These are phyloP conservation scores for Nicotiana tabacum DNA, from an alignment of 257 asterid species.

Conservation along the genomic window DNA sequence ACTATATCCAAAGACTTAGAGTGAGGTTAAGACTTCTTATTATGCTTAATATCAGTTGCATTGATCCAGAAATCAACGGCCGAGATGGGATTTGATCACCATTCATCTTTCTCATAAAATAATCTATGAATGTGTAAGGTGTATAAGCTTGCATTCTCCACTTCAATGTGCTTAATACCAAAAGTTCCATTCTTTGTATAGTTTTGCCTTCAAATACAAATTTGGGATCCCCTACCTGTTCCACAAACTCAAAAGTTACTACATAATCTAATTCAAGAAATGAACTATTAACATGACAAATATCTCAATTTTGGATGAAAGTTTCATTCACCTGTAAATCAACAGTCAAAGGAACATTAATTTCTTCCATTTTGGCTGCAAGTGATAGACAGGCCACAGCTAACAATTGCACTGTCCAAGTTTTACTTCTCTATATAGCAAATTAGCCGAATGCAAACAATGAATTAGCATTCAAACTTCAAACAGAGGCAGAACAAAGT, in stretches of 20 bases:
- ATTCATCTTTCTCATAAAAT: conserved; percentile 37
- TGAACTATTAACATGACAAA: neutral
- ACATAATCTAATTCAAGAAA: neutral
- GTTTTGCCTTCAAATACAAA: conserved; percentile 53
- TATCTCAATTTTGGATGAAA: neutral
- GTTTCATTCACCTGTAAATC: conserved; percentile 57
- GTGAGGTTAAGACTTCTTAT: conserved; percentile 40
- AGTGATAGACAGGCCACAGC: conserved; percentile 70
- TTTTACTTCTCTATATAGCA: conserved; percentile 35
- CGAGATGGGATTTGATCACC: conserved; percentile 16
- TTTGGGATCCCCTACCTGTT: conserved; percentile 57
- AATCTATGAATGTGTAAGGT: conserved; percentile 60
- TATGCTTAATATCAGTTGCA: conserved; percentile 45
- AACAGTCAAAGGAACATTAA: conserved; percentile 39
- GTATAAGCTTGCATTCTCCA: conserved; percentile 70
- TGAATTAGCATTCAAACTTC: conserved; percentile 11
- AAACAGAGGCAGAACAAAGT: neutral
- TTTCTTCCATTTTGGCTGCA: conserved; percentile 73
- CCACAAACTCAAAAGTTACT: conserved; percentile 11
- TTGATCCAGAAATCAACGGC: conserved; percentile 38
- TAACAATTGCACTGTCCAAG: conserved; percentile 55
- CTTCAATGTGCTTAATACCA: conserved; percentile 49
- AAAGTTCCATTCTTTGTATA: conserved; percentile 68
- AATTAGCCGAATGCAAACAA: neutral
- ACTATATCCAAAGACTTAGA: neutral